Evolutionary conservation across 1,284 basidiomycete species (phyloP).

Genomic region (Sporisorium exsertum): DNA sequence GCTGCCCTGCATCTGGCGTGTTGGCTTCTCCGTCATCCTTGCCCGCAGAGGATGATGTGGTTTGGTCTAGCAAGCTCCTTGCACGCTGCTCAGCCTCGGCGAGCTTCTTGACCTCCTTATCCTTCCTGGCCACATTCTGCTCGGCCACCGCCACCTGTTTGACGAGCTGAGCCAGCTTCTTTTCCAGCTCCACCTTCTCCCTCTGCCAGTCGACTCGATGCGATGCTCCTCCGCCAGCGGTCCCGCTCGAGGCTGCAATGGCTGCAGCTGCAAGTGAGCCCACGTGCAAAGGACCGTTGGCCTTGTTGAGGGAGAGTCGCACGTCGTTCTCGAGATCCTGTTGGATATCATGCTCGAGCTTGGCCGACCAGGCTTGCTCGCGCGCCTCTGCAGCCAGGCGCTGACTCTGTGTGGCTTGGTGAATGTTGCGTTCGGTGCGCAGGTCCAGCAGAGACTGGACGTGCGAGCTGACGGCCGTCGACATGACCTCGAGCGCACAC

Average conservation of each 20-base stretch:
- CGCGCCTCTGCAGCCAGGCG: constrained; percentile 17
- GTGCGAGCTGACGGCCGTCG: constrained; percentile 31
- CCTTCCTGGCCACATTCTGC: constrained; percentile 28
- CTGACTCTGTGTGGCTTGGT: constrained; percentile 19
- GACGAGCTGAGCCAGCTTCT: constrained; percentile 34
- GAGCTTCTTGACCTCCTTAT: constrained; percentile 31
- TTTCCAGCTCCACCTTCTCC: constrained; percentile 45
- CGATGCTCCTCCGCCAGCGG: constrained; percentile 12
- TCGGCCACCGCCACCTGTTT: constrained; percentile 34
- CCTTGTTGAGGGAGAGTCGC: constrained; percentile 43
- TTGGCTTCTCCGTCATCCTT: neutral
- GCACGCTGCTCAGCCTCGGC: constrained; percentile 30
- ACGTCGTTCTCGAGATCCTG: constrained; percentile 37
- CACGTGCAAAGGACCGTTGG: constrained; percentile 27
- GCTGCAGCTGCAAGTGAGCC: constrained; percentile 30
- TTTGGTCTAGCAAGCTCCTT: constrained; percentile 33
- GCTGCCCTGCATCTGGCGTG: constrained; percentile 8
- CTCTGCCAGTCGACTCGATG: constrained; percentile 41
- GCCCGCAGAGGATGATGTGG: neutral
- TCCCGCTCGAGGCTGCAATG: constrained; percentile 24
- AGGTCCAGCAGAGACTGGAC: constrained; percentile 41
- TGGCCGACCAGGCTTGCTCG: constrained; percentile 29
- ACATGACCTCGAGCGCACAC: constrained; percentile 32
- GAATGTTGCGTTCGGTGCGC: constrained; percentile 30
- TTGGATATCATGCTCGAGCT: constrained; percentile 32